Base-by-base conservation (phyloP, 2,329 filamentous ascomycete species). In the Calonectria hongkongensis region DNA sequence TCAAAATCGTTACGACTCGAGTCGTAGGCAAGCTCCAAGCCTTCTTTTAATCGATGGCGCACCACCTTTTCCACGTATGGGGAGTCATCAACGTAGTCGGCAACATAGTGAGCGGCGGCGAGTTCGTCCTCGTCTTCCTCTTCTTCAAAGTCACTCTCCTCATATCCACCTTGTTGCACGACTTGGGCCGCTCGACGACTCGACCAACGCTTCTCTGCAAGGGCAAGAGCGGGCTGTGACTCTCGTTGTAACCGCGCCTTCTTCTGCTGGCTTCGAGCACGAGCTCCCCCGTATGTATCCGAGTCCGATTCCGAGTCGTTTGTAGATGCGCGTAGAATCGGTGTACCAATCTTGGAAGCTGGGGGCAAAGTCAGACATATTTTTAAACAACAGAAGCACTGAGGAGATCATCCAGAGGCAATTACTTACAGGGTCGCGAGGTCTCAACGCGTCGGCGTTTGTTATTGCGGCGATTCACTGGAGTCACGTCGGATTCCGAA, bases 11-110 rank as follows among this genome's bases (percentile, higher is more conserved):
- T 91, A 77, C 89, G 88, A 28, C 84, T 88, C 2, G 88, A 82
- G 60, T 94, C 92, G 68, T 87, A 86, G 16, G 88, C 85, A 70
- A 91, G 83, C 74, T 90, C 91, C 58, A 90, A 85, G 18, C 89
- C 94, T 41, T 95, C 93, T 82, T 92, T 94, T 45, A 94, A 87
- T 62, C 94, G 92, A 83, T 98, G 96, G 76, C 97, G 94, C 67
- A 99, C 91, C 66, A 99, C 94, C 75, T 94, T 92, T 82, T 99
- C 97, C 76, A 99, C 95, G 78, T 95, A 95, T 21, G 95, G 95
- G 4, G 92, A 91, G 79, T 92, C 93, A 80, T 98, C 94, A 75
- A 96, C 93, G 45, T 91, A 90, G 69, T 92, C 90, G 62, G 89
- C 90, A 33, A 88, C 89, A 47, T 93, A 96, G 82, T 97, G 92